These are phyloP conservation scores for Ilyonectria robusta DNA, from an alignment of 2,329 filamentous ascomycete genomes.

Conservation along the genomic window DNA sequence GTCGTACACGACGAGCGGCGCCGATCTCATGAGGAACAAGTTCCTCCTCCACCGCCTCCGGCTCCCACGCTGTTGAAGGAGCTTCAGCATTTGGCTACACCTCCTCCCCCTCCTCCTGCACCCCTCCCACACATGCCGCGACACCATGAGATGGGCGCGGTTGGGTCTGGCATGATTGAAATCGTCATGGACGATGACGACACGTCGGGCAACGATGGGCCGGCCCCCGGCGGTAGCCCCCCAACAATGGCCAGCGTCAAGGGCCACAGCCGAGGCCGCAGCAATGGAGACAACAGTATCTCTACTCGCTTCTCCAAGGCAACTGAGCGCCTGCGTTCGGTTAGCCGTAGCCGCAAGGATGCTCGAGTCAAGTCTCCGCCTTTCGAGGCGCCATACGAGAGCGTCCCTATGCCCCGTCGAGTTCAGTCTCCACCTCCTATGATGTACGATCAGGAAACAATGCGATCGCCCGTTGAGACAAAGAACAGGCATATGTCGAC, in stretches of 20 bases:
- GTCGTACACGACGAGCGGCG: conserved; percentile 57
- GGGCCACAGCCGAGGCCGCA: conserved; percentile 71
- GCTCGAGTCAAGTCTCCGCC: conserved; percentile 46
- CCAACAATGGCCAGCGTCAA: conserved; percentile 53
- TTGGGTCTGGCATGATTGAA: conserved; percentile 72
- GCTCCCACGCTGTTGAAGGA: conserved; percentile 72
- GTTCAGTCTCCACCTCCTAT: conserved; percentile 55
- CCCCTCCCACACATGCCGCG: conserved; percentile 64
- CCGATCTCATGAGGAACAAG: conserved; percentile 65
- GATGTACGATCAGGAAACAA: conserved; percentile 55
- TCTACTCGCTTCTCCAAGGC: conserved; percentile 69
- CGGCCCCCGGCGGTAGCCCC: conserved; percentile 51
- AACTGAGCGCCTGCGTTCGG: conserved; percentile 73
- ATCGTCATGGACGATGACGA: conserved; percentile 76
- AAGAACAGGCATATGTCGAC: conserved; percentile 61
- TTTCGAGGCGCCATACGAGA: conserved; percentile 59
- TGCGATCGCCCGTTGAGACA: conserved; percentile 53
- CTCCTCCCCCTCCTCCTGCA: conserved; percentile 73
- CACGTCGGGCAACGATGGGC: conserved; percentile 41
- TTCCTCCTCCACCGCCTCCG: conserved; percentile 68
- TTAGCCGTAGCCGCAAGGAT: conserved; percentile 68
- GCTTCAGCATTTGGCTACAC: conserved; percentile 72
- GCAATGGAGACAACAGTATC: conserved; percentile 66
- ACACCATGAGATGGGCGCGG: conserved; percentile 60
- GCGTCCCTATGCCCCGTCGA: conserved; percentile 51